These are phyloP conservation scores for Gentiana dahurica DNA, from an alignment of 257 asterid genomes.

Conservation along the genomic window DNA sequence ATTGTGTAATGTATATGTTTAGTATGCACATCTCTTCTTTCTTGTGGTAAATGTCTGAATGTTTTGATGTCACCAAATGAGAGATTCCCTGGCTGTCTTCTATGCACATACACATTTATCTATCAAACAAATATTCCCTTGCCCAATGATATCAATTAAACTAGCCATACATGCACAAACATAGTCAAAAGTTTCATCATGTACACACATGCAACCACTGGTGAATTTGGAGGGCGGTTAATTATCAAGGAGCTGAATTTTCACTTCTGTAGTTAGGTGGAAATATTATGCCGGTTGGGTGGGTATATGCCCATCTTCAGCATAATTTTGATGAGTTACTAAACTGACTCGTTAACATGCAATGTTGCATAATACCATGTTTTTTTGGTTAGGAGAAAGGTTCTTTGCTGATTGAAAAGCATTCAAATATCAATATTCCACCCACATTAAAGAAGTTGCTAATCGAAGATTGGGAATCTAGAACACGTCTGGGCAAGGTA, in stretches of 20 bases:
- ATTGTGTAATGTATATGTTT: not conserved
- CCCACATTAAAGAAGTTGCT: slow-evolving; percentile 50
- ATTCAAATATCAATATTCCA: slow-evolving; percentile 51
- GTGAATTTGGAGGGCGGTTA: not conserved
- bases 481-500: slow-evolving; percentile 62
- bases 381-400: slow-evolving; percentile 34
- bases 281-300: not conserved
- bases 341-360: not conserved
- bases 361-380: not conserved
- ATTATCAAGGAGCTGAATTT: not conserved
- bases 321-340: no score
- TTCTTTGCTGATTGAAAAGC: slow-evolving; percentile 28
- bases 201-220: not conserved
- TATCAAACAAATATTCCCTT: not conserved
- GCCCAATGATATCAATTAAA: no score
- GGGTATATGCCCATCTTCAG: no score
- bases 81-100: no score
- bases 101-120: not conserved
- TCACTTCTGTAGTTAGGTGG: not conserved
- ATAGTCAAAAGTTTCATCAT: no score
- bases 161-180: no score
- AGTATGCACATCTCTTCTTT: not conserved
- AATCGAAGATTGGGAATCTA: slow-evolving; percentile 53
- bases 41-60: not conserved
- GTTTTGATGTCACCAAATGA: no score